Evolutionary conservation across 2,329 filamentous ascomycete genomes (phyloP), one percentile per base, ranked within the genome.

Genomic region (Diaporthe sp.): DNA sequence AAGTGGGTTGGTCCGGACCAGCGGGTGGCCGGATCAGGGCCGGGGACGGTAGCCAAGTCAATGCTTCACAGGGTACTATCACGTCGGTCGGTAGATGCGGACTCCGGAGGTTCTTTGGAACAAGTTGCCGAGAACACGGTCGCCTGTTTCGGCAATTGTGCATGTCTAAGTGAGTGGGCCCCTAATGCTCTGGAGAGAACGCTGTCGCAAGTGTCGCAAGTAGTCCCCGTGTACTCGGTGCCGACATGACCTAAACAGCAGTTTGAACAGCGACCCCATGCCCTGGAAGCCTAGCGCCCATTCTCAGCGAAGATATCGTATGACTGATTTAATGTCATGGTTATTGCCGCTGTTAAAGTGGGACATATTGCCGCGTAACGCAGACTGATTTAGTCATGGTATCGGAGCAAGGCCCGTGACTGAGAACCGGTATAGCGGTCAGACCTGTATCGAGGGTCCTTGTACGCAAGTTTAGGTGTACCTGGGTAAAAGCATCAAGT

Each of bases 181-280:
- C 39, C 9, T 28, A 31, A 46, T 31, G 17, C 39, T 46, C 39
- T 31, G 39, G 2, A 22, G 34, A 46, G 17, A 65, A 31, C 6
- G 15, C 25, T 65, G 60, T 46, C 60, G 60, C 60, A 65, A 65
- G 39, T 65, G 60, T 46, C 60, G 60, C 60, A 65, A 65, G 39
- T 65, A 65, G 61, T 34, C 19, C 61, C 17, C 19, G 19, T 51
- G 25, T 67, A 67, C 61, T 67, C 61, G 61, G 61, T 67, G 44
- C 44, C 61, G 19, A n/a, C 28, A 51, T 13, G 61, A n/a, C 61
- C 44, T 67, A 34, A 34, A n/a, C 61, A 34, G 19, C 42, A n/a
- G 9, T 34, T 51, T n/a, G 61, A 51, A 67, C 61, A 49, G 10
- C 42, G 19, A 17, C 3, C 42, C 61, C 42, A 65, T n/a, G 17